Evolutionary conservation across 1,139 yeast genomes (phyloP).

Genomic region (Zygosaccharomyces sapae): DNA sequence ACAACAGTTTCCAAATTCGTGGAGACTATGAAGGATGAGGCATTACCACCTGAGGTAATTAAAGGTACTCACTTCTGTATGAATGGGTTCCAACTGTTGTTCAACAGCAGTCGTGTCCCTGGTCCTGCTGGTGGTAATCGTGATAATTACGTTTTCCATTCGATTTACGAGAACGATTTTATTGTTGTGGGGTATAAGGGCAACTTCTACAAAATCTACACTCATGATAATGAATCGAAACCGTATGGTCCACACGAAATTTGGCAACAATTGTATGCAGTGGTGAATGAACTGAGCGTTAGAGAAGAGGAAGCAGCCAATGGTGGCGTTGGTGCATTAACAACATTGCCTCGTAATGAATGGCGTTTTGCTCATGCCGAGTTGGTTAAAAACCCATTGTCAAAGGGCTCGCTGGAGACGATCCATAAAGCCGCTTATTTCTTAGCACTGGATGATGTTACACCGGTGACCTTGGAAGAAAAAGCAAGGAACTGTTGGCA

Average conservation of each 20-base stretch:
- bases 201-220: constrained; percentile 76
- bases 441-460: constrained; percentile 68
- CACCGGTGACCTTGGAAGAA: constrained; percentile 78
- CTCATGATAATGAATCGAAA: constrained; percentile 47
- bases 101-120: constrained; percentile 84
- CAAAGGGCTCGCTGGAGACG: constrained; percentile 58
- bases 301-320: constrained; percentile 36
- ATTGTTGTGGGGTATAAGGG: constrained; percentile 71
- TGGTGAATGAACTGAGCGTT: constrained; percentile 39
- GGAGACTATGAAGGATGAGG: constrained; percentile 53
- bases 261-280: constrained; percentile 58
- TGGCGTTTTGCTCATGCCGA: constrained; percentile 64
- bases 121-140: constrained; percentile 46
- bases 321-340: constrained; percentile 70
- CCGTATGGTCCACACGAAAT: constrained; percentile 58
- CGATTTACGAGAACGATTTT: constrained; percentile 59
- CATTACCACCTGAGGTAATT: constrained; percentile 71
- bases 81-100: constrained; percentile 91
- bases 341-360: constrained; percentile 81
- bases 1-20: constrained; percentile 53
- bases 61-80: constrained; percentile 83
- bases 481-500: constrained; percentile 90
- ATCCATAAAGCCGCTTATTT: constrained; percentile 79
- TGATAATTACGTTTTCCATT: constrained; percentile 48
- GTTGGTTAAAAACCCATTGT: constrained; percentile 51